phyloP scores from a whole-genome alignment of 2,329 filamentous ascomycete genomes.

The Sordariomycetes sp. region DNA sequence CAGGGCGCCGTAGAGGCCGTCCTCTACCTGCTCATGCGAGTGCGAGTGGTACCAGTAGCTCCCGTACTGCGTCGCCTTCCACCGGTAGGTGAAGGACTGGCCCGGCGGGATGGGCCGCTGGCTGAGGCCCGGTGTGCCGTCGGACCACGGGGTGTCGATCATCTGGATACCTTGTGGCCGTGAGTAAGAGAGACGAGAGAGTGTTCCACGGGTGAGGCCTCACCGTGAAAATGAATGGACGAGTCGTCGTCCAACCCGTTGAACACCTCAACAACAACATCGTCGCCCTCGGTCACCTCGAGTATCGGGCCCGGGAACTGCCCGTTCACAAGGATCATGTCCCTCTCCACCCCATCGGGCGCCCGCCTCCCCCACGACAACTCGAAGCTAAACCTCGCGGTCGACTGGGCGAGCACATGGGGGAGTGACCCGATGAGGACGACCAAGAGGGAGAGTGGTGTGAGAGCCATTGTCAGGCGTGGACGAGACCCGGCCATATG shows the following conservation, averaged over 20 bases:
- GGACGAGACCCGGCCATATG: not conserved
- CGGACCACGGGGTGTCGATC: constrained; percentile 44
- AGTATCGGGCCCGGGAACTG: constrained; percentile 52
- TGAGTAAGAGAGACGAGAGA: not conserved
- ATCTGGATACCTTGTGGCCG: constrained; percentile 34
- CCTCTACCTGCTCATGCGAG: constrained; percentile 41
- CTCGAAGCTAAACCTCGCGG: constrained; percentile 13
- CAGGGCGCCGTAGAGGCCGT: constrained; percentile 48
- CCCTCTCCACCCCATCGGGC: constrained; percentile 30
- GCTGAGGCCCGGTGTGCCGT: constrained; percentile 46
- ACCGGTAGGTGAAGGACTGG: constrained; percentile 38
- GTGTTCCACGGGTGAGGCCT: not conserved
- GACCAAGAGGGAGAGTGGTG: not conserved
- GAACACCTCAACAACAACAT: constrained; percentile 29
- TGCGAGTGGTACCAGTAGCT: constrained; percentile 54
- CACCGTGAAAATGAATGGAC: constrained; percentile 38
- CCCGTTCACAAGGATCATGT: constrained; percentile 44
- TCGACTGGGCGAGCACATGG: not conserved
- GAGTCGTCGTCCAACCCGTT: constrained; percentile 36
- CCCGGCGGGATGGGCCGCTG: constrained; percentile 40
- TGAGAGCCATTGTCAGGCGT: not conserved
- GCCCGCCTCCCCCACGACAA: constrained; percentile 25
- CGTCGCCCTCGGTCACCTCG: constrained; percentile 39
- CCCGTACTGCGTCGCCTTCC: constrained; percentile 44
- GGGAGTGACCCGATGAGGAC: not conserved